Conservation (phyloP, 2,329 filamentous ascomycete species). For the Ascochyta viciae-villosae region DNA sequence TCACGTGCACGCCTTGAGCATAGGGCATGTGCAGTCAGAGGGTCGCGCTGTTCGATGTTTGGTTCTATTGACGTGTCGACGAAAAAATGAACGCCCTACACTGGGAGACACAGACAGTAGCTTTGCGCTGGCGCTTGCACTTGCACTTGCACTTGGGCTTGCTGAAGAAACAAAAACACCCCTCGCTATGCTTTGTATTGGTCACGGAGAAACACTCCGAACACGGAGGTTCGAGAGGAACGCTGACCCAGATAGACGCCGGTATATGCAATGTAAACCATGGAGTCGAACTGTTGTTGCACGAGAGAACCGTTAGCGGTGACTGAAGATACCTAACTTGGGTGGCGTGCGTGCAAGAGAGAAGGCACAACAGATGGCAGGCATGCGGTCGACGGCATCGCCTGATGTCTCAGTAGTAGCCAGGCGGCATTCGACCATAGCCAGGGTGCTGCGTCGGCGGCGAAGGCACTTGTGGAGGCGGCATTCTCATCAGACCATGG, state of each 20-base stretch:
- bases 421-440: slow-evolving; percentile 35
- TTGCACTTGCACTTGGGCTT: neutral
- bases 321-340: neutral
- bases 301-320: neutral
- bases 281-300: neutral
- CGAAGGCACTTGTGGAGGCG: slow-evolving; percentile 44
- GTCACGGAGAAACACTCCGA: slow-evolving; percentile 14
- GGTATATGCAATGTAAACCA: slow-evolving; percentile 16
- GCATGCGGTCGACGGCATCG: neutral
- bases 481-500: slow-evolving; percentile 35
- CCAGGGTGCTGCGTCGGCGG: slow-evolving; percentile 43
- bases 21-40: too few relatives aligned
- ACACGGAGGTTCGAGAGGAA: neutral
- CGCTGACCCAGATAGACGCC: neutral
- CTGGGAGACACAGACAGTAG: neutral
- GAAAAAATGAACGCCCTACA: too few relatives aligned
- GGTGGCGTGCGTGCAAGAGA: neutral
- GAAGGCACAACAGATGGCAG: neutral
- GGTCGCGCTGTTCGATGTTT: too few relatives aligned
- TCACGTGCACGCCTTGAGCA: too few relatives aligned
- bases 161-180: slow-evolving; percentile 12
- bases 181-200: slow-evolving; percentile 38
- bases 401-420: slow-evolving; percentile 21
- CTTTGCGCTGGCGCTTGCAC: neutral
- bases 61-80: too few relatives aligned